Conservation (phyloP, 179 eudicot species). For the Beta macrorhiza region DNA sequence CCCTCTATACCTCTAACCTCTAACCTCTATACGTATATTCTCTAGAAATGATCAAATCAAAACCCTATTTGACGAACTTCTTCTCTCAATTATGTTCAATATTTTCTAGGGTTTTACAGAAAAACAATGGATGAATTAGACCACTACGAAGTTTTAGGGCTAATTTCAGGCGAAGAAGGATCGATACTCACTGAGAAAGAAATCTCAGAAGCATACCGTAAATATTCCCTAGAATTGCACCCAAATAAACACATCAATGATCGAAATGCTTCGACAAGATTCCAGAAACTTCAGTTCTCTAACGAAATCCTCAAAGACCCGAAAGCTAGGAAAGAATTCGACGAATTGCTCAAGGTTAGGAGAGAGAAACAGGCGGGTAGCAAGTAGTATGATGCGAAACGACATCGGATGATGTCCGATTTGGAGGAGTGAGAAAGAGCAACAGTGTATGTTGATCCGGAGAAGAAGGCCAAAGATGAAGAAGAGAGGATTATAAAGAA, state of each 20-base stretch:
- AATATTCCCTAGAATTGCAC: constrained; percentile 67
- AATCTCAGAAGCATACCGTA: constrained; percentile 66
- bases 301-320: constrained; percentile 70
- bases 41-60: too few relatives aligned
- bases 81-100: too few relatives aligned
- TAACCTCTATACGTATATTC: too few relatives aligned
- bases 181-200: constrained; percentile 55
- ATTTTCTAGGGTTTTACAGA: background rate
- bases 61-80: too few relatives aligned
- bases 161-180: constrained; percentile 84
- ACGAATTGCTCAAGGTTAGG: constrained; percentile 60
- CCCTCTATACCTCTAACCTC: too few relatives aligned
- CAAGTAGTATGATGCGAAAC: constrained; percentile 57
- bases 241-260: constrained; percentile 82
- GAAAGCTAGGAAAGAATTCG: constrained; percentile 59
- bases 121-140: constrained; percentile 59
- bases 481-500: constrained; percentile 67
- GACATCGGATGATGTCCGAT: constrained; percentile 68
- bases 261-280: constrained; percentile 56
- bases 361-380: constrained; percentile 53
- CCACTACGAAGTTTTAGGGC: constrained; percentile 64
- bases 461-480: constrained; percentile 43
- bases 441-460: constrained; percentile 35
- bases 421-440: constrained; percentile 69
- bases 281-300: constrained; percentile 60